A percentile compares a stretch with the other conserved stretches of the same genome.
Evolutionary conservation across 768 basidiomycete species (phyloP).

Genomic region (Suillus luteus): DNA sequence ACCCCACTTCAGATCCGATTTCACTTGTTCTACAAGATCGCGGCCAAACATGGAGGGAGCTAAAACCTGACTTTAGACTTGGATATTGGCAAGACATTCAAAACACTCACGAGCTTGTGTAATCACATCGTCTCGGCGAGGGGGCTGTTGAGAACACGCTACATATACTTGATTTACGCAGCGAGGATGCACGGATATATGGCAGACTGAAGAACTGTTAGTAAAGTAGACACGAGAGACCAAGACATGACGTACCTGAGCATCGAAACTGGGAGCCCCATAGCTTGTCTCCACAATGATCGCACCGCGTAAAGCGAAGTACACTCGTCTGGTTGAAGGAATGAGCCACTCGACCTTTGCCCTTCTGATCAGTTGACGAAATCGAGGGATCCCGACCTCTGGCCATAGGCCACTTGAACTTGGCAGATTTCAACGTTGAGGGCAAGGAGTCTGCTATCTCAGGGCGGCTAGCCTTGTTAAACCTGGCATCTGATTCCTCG

Average conservation of each 20-base stretch:
- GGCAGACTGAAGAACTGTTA: slow-evolving; percentile 59
- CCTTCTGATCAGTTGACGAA: slow-evolving; percentile 37
- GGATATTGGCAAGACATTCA: slow-evolving; percentile 12
- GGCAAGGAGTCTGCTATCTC: slow-evolving; percentile 45
- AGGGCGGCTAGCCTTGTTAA: slow-evolving; percentile 30
- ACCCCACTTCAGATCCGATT: slow-evolving; percentile 57
- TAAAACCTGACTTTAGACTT: slow-evolving; percentile 31
- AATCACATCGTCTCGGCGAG: slow-evolving; percentile 36
- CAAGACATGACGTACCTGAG: slow-evolving; percentile 58
- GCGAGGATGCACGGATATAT: slow-evolving; percentile 83
- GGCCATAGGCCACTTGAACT: slow-evolving; percentile 72
- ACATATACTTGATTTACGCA: slow-evolving; percentile 71
- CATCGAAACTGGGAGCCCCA: slow-evolving; percentile 98
- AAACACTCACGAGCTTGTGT: slow-evolving; percentile 21
- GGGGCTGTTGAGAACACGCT: slow-evolving; percentile 60
- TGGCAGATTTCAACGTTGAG: slow-evolving; percentile 53
- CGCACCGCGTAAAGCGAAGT: slow-evolving; percentile 88
- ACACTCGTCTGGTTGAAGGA: slow-evolving; percentile 88
- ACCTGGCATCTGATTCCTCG: slow-evolving; percentile 33
- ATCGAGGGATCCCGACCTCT: slow-evolving; percentile 49
- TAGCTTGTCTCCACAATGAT: slow-evolving; percentile 97
- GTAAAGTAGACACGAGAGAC: slow-evolving; percentile 10
- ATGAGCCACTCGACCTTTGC: slow-evolving; percentile 61
- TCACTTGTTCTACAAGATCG: slow-evolving; percentile 82
- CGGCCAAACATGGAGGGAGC: slow-evolving; percentile 94